Evolutionary conservation across 306 rosid species (phyloP), one percentile per base, ranked within the genome.

Genomic region (Ochetophila trinervis): DNA sequence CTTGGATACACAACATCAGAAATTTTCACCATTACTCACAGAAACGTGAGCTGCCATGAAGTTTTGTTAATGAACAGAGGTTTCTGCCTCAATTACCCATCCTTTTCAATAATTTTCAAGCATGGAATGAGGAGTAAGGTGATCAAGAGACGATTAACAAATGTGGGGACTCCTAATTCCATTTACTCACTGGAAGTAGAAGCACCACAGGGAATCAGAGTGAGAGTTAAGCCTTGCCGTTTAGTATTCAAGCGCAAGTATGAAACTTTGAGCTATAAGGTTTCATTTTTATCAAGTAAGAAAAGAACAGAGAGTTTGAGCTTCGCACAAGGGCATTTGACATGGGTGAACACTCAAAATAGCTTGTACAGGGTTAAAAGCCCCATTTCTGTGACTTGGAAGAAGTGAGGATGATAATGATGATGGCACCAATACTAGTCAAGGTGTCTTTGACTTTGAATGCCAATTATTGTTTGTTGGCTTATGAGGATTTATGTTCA

Each of bases 41-140:
- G 65, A 66, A 89, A 92, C 22, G 86, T 92, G 40, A 92, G 89
- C 68, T 92, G 98, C 76, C 73, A 35, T 18, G 79, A 60, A 45
- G 54, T 78, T 36, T 27, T 85, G 77, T 44, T 67, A 74, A 76
- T 55, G 87, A 82, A 84, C 78, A 82, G 75, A 63, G 95, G 89
- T 53, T 92, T 89, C 77, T 85, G 87, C 79, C 84, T 92, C 18
- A 92, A 92, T 74, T 92, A 92, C 78, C 98, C 96, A 0, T 85
- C 96, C 22, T 68, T 92, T 62, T 82, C 98, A 5, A 83, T 85
- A 0, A 69, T 16, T 16, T 92, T 89, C 54, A 85, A 89, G 47
- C 78, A 32, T 8, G 80, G 92, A 7, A 74, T 20, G 58, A 75
- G 73, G 44, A 76, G 77, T 5, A 78, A 76, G 84, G 74, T 72